Evolutionary conservation across 1,284 basidiomycete genomes (phyloP), one percentile per base, ranked within the genome.

Genomic region (Bondarzewia mesenterica): DNA sequence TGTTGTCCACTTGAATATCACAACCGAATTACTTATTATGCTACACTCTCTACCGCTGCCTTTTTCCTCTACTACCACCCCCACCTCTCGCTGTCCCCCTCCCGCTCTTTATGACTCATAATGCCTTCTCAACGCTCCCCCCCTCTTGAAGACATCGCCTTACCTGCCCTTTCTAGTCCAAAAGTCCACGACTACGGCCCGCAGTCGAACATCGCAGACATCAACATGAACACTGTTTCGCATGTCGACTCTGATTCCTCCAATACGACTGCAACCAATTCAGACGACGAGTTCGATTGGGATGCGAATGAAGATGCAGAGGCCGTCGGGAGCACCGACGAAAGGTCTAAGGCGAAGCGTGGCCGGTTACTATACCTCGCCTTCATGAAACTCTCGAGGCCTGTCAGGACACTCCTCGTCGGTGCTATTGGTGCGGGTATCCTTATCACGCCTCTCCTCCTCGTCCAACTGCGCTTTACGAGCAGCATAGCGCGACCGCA

Each of bases 231-330:
- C 8, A 54, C 18, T 18, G 16, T 29, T n/a, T 59, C 47, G 12
- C 42, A 40, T 18, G 38, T 22, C 23, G 44, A 37, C 44, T 45
- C 44, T 7, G 25, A 26, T 22, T 21, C 43, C 12, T 73, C 77
- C 5, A 78, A 81, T 52, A 72, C 70, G n/a, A 74, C 78, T 5
- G 74, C 67, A 27, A 83, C 82, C 10, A 75, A 79, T 57, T 72
- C 77, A 1, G 78, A 76, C 14, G 84, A 85, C 57, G 80, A 86
- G 57, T 86, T 88, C 56, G 74, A 86, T 65, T 86, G 84, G 85
- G 80, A 85, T 48, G 74, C 60, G 22, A 69, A 68, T 45, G 70
- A 84, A 50, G 77, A 80, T 32, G 29, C 29, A 32, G 29, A 8
- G 20, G 16, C 38, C 20, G 12, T 16, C 12, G 10, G 32, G 10